phyloP scores from a whole-genome alignment of 2,329 filamentous ascomycete genomes.

The Penicillium thymicola region DNA sequence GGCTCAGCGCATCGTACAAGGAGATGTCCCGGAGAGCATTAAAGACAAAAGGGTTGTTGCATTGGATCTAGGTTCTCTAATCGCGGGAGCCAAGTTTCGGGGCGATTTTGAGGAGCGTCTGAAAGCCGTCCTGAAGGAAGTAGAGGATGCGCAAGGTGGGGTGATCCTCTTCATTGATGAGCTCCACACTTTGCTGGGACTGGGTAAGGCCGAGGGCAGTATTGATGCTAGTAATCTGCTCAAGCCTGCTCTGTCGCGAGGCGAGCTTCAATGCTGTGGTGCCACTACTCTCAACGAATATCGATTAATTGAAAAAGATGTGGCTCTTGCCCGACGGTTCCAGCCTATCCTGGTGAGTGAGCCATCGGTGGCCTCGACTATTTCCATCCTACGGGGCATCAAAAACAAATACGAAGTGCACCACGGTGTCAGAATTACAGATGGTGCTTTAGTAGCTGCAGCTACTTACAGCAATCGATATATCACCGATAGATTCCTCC shows the following conservation, averaged over 20 bases:
- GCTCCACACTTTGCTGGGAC: constrained; percentile 81
- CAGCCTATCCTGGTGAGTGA: constrained; percentile 94
- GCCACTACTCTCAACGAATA: constrained; percentile 94
- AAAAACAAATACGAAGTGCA: constrained; percentile 98
- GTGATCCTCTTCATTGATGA: constrained; percentile 96
- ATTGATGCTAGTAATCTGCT: constrained; percentile 94
- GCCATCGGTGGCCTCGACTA: constrained; percentile 84
- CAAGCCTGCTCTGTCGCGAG: constrained; percentile 88
- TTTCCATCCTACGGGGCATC: constrained; percentile 92
- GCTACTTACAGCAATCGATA: constrained; percentile 92
- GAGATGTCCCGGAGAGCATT: constrained; percentile 92
- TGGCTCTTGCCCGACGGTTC: constrained; percentile 85
- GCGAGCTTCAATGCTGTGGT: constrained; percentile 91
- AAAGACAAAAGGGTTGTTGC: constrained; percentile 89
- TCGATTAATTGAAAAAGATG: constrained; percentile 90
- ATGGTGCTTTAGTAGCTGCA: constrained; percentile 85
- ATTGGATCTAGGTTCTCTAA: constrained; percentile 84
- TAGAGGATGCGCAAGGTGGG: constrained; percentile 80
- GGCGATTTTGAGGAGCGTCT: constrained; percentile 95
- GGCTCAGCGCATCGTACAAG: constrained; percentile 82
- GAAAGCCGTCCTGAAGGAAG: constrained; percentile 87
- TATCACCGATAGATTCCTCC: constrained; percentile 91
- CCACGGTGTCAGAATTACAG: constrained; percentile 91
- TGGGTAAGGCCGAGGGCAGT: constrained; percentile 92
- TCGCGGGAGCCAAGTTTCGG: constrained; percentile 91